phyloP scores from a whole-genome alignment of 306 rosid genomes.

The Luffa acutangula region DNA sequence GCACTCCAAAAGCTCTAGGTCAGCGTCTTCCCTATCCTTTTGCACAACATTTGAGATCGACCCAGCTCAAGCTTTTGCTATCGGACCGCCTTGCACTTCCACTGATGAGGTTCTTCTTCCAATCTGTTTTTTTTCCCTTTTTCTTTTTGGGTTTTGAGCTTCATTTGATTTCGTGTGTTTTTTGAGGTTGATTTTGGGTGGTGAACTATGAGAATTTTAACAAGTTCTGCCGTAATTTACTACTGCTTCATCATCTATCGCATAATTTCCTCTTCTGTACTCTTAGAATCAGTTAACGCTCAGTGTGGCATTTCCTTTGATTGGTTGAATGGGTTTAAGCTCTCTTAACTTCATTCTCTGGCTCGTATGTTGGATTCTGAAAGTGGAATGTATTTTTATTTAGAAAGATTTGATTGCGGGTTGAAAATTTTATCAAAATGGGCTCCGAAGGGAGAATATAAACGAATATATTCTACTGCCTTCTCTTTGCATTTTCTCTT shows the following conservation, averaged over 20 bases:
- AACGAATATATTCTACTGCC: not conserved
- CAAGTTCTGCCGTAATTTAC: not conserved
- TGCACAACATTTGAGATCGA: not conserved
- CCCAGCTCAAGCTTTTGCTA: not conserved
- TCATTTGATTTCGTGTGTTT: not conserved
- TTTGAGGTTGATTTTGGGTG: not conserved
- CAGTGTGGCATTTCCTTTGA: not conserved
- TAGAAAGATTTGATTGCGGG: not conserved
- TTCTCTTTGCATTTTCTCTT: not conserved
- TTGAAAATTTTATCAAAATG: not conserved
- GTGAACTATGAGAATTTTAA: not conserved
- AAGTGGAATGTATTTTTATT: not conserved
- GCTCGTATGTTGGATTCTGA: not conserved
- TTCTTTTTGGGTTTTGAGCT: not conserved
- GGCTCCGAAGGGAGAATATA: not conserved
- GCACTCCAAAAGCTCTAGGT: not conserved
- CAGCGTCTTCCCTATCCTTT: constrained; percentile 1
- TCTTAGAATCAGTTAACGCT: not conserved
- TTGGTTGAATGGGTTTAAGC: not conserved
- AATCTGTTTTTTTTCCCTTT: not conserved
- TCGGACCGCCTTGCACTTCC: not conserved
- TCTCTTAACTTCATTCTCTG: not conserved
- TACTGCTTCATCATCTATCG: not conserved
- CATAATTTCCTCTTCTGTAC: not conserved
- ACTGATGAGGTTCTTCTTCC: not conserved